Evolutionary conservation across 306 rosid genomes (phyloP), one percentile per base, ranked within the genome.

Genomic region (Alnus rubra): DNA sequence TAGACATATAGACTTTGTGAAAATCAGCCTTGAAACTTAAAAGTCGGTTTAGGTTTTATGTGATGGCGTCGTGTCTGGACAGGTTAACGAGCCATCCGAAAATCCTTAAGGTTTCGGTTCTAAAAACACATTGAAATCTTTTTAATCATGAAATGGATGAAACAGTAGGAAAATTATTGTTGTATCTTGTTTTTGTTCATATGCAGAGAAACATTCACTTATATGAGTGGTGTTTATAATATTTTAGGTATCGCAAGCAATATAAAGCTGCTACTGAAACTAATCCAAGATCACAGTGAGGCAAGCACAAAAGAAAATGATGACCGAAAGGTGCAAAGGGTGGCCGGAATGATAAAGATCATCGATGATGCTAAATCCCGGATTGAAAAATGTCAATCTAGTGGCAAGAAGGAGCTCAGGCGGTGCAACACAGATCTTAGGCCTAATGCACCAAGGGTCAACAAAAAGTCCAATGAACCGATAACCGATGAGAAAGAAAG

Each of bases 241-340:
- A 33, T 14, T 73, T 33, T 39, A 83, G 99, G 99, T 49, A 84
- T 95, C 69, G 82, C 94, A 44, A 76, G 90, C 2, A 89, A 88
- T 81, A 91, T 91, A 2, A 93, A 85, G 92, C 71, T 90, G 31
- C 80, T 95, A 51, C 63, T 95, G 75, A 95, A 93, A 77, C 74
- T 93, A 7, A 83, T 95, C 82, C 93, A 95, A 76, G 97, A 95
- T 42, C 92, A 91, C 23, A 90, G 90, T 70, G 96, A 85, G 78
- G 88, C 83, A 14, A n/a, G 74, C 74, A 9, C 82, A 12, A 95
- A 79, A 78, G 96, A 89, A 16, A 82, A 83, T 3, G 85, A 85
- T 35, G 97, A 84, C 33, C 74, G 98, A 6, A 93, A 77, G 76
- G 55, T 75, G 35, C 91, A 91, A 45, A 95, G 97, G 88, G 86